Conservation (phyloP, 108 stramenopile species). For the Fragilariopsis cylindrus region DNA sequence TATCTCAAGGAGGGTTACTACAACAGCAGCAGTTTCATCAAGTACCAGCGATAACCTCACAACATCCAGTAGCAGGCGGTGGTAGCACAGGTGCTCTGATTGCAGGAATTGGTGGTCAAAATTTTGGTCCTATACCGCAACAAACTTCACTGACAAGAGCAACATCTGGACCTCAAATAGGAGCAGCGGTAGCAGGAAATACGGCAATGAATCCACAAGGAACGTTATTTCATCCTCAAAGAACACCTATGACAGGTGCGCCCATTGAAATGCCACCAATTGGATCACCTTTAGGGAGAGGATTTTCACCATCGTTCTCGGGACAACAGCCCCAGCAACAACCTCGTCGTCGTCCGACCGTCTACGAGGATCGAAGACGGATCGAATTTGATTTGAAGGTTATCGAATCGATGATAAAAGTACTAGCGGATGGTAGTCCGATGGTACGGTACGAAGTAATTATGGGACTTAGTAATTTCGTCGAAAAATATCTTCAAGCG, state of each 20-base stretch:
- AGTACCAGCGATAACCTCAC: neutral
- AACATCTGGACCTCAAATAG: slow-evolving; percentile 10
- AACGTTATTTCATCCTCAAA: slow-evolving; percentile 14
- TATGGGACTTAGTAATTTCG: slow-evolving; percentile 62
- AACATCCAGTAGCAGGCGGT: neutral
- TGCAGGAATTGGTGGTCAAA: slow-evolving; percentile 6
- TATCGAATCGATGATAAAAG: slow-evolving; percentile 28
- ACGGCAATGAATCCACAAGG: neutral
- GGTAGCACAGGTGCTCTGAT: neutral
- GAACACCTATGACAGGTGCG: neutral
- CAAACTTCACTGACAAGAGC: slow-evolving; percentile 15
- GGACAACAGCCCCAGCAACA: slow-evolving; percentile 6
- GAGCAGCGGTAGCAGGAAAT: neutral
- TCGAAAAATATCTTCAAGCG: slow-evolving; percentile 79
- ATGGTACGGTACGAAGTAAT: slow-evolving; percentile 85
- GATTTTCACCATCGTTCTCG: slow-evolving; percentile 12
- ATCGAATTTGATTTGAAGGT: slow-evolving; percentile 43
- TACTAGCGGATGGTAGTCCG: slow-evolving; percentile 69
- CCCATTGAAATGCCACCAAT: slow-evolving; percentile 13
- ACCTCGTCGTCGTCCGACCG: slow-evolving; percentile 28
- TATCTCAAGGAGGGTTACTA: neutral
- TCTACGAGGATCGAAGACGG: slow-evolving; percentile 47
- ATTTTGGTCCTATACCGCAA: neutral
- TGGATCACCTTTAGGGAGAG: slow-evolving; percentile 13
- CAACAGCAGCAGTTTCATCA: slow-evolving; percentile 1